Base-by-base conservation (phyloP, 2,329 filamentous ascomycete genomes). In the Diaporthe sp. region DNA sequence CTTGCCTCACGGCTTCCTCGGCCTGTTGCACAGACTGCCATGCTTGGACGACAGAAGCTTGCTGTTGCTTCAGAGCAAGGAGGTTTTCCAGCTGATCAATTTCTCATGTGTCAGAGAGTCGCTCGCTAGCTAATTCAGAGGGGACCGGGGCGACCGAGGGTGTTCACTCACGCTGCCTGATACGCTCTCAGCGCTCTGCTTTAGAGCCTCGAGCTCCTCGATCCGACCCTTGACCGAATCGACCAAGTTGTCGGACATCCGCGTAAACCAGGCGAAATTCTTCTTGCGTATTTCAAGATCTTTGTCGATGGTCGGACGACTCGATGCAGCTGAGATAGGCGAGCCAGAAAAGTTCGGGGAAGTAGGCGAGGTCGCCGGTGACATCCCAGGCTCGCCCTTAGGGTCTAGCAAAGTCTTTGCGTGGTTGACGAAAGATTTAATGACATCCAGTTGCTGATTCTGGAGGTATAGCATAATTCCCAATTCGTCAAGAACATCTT, bases 401-500 rank as follows among this genome's bases (percentile, higher is more conserved):
- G n/a, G n/a, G 47, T 50, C 47, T 50, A 50, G 8, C n/a, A 50
- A 50, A 25, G 1, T 47, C 19, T n/a, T 47, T 47, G 45, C 45
- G 19, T 47, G 45, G 6, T n/a, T n/a, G 19, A 47, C 45, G 19
- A 47, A 47, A 1, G 45, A 47, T 8, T 78, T 78, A 7, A 84
- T 73, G 0, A 83, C 79, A 4, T 82, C 79, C 7, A 73, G 57
- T 45, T 86, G 85, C 17, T 82, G 80, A 12, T 79, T 80, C 4
- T 80, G 78, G 28, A 88, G 79, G n/a, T 82, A 80, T 0, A 84
- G 78, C 79, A 88, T 87, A 67, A 88, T 88, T 10, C 84, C 82
- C 0, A 88, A 80, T 76, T 88, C 86, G 15, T 88, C 86, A 1
- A 85, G 78, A 38, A 88, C 86, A 58, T 88, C 86, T 61, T 86